A percentile compares a stretch with the other conserved stretches of the same genome.
Conservation (phyloP, 805 yeast species). For the Candida tibetensis region DNA sequence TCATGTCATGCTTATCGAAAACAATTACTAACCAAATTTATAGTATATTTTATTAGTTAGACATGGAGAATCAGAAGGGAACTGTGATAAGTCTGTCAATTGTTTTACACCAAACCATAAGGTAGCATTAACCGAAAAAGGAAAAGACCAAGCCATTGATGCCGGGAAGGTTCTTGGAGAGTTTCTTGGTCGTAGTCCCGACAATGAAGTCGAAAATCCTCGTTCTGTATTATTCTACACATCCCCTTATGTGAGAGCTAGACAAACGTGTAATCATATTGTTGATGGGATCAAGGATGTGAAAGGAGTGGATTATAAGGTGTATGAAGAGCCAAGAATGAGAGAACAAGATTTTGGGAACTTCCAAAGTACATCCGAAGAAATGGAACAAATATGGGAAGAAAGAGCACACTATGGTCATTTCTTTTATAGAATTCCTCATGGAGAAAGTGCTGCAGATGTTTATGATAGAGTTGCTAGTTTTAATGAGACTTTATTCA, state of each 20-base stretch:
- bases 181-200: slow-evolving; percentile 30
- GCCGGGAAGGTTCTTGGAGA: slow-evolving; percentile 57
- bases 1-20: too few relatives aligned
- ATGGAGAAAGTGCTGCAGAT: slow-evolving; percentile 95
- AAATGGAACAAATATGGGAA: slow-evolving; percentile 78
- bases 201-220: slow-evolving; percentile 14
- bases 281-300: slow-evolving; percentile 53
- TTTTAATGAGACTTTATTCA: slow-evolving; percentile 79
- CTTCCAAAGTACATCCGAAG: slow-evolving; percentile 73
- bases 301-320: slow-evolving; percentile 44
- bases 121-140: slow-evolving; percentile 68
- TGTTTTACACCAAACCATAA: slow-evolving; percentile 75
- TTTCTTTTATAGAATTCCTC: slow-evolving; percentile 80
- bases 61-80: slow-evolving; percentile 93
- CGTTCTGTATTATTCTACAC: slow-evolving; percentile 69
- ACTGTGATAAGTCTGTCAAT: slow-evolving; percentile 80
- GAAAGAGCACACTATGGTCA: slow-evolving; percentile 84
- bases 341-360: slow-evolving; percentile 96
- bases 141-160: slow-evolving; percentile 58
- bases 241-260: slow-evolving; percentile 80
- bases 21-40: slow-evolving; percentile 3
- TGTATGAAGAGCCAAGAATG: slow-evolving; percentile 86
- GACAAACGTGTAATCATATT: slow-evolving; percentile 78
- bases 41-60: slow-evolving; percentile 75
- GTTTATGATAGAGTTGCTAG: slow-evolving; percentile 90